phyloP scores from a whole-genome alignment of 768 basidiomycete genomes.

The Royoungia palumana region DNA sequence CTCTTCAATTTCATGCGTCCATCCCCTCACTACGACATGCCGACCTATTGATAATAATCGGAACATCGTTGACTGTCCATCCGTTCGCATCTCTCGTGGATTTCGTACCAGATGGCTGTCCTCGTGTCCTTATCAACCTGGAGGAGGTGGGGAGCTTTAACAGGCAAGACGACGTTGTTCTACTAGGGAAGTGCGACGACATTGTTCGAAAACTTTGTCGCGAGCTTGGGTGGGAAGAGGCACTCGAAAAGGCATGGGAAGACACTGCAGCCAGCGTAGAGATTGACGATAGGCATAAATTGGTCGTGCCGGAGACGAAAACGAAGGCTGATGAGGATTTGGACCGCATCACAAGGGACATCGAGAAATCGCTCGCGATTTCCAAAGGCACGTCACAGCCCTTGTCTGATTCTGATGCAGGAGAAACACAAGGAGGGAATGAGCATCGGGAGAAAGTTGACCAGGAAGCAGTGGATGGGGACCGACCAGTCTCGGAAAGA shows the following conservation, averaged over 20 bases:
- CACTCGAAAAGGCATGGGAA: constrained; percentile 54
- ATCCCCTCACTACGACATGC: constrained; percentile 56
- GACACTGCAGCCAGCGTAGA: constrained; percentile 40
- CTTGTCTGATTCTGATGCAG: not conserved
- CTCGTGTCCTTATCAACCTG: constrained; percentile 86
- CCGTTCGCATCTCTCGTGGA: constrained; percentile 81
- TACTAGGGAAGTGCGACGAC: constrained; percentile 71
- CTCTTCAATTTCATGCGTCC: constrained; percentile 58
- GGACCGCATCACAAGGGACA: constrained; percentile 23
- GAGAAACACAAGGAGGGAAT: not conserved
- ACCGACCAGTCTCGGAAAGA: constrained; percentile 2
- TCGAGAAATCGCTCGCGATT: constrained; percentile 21
- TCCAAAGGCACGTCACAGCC: constrained; percentile 5
- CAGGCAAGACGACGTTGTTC: constrained; percentile 54
- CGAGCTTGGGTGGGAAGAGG: constrained; percentile 73
- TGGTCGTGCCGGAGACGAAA: constrained; percentile 3
- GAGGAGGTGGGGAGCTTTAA: constrained; percentile 74
- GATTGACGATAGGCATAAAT: constrained; percentile 1
- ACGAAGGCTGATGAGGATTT: constrained; percentile 20
- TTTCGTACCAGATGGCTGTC: constrained; percentile 53
- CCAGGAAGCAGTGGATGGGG: not conserved
- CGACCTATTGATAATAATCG: constrained; percentile 87
- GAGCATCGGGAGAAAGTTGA: not conserved
- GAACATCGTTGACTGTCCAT: constrained; percentile 83
- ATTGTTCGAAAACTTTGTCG: constrained; percentile 57